Conservation (phyloP, 768 basidiomycete species). For the Hericium erinaceus region DNA sequence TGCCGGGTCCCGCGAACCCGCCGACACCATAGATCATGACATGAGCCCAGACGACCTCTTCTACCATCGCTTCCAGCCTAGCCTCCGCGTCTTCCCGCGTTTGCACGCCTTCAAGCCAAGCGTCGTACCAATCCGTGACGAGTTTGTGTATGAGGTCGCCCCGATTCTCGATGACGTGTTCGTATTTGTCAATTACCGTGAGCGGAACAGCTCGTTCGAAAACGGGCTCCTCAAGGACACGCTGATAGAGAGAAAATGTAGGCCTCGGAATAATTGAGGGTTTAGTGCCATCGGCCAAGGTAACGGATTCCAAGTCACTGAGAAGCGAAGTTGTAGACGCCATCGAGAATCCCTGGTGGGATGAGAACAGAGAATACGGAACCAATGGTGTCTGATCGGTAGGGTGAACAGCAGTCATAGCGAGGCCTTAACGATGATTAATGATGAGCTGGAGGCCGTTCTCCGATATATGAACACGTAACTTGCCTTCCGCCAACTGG, state of each 20-base stretch:
- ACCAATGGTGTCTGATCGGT: constrained; percentile 28
- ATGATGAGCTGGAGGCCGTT: too few relatives aligned
- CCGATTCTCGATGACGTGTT: constrained; percentile 3
- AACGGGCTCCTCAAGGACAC: constrained; percentile 39
- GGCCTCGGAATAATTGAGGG: constrained; percentile 29
- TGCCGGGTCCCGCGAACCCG: constrained; percentile 32
- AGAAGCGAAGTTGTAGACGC: not conserved
- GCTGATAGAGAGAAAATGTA: constrained; percentile 38
- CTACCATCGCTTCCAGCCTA: constrained; percentile 44
- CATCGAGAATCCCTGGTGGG: not conserved
- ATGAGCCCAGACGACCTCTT: constrained; percentile 52
- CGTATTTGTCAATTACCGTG: constrained; percentile 1
- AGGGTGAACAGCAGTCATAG: constrained; percentile 42
- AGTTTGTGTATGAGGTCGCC: constrained; percentile 13
- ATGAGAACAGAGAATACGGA: constrained; percentile 18
- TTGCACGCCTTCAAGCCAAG: constrained; percentile 4
- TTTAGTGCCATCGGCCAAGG: not conserved
- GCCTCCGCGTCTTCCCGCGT: constrained; percentile 11
- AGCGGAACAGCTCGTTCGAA: constrained; percentile 1
- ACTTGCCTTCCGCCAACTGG: constrained; percentile 50
- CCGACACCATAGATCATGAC: constrained; percentile 45
- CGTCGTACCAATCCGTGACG: constrained; percentile 14
- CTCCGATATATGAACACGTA: not conserved
- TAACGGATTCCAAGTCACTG: constrained; percentile 19
- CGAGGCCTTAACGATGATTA: constrained; percentile 34